Base-by-base conservation (phyloP, 768 basidiomycete species). In the Crepidotus variabilis region DNA sequence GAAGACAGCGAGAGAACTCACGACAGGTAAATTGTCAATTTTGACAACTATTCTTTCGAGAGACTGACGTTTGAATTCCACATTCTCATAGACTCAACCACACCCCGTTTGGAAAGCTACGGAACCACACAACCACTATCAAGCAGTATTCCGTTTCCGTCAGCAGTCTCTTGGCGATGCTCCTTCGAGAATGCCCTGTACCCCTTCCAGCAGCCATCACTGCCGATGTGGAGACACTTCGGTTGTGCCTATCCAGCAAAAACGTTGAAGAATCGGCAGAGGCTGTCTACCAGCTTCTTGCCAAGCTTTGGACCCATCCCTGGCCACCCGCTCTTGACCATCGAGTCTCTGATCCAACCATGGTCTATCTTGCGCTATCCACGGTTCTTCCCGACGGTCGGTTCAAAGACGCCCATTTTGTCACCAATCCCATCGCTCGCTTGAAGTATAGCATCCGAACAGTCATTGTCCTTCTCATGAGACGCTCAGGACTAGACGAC, bases 11-110 rank as follows among this genome's bases (percentile, higher is more conserved):
- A 28, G 4, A 60, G 61, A 55, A 52, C 55, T 0, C 43, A 32
- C 16, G 60, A 63, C n/a, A 51, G 56, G 64, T 65, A 32, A 35
- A 60, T 52, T 1, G 14, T 24, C 5, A 43, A 21, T 54, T 10
- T 48, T 16, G 28, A 28, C 3, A 3, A 8, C 48, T 52, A n/a
- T 24, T 22, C 24, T 53, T 2, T 28, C 13, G 14, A 6, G 3
- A 36, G 20, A 16, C 7, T 39, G 52, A 11, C 16, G 10, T 34
- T 22, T 7, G 33, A 36, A 32, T 5, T 54, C 18, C 13, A 62
- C 58, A 4, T 4, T 28, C 28, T 28, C n/a, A 8, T 28, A 33
- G 52, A 24, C 6, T 53, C 28, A 48, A 54, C 39, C 20, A 24
- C 22, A 46, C 23, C 21, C 45, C 46, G 4, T 57, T 35, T 47